Conservation (phyloP, 495 filamentous ascomycete species). For the Baudoinia panamericana region DNA sequence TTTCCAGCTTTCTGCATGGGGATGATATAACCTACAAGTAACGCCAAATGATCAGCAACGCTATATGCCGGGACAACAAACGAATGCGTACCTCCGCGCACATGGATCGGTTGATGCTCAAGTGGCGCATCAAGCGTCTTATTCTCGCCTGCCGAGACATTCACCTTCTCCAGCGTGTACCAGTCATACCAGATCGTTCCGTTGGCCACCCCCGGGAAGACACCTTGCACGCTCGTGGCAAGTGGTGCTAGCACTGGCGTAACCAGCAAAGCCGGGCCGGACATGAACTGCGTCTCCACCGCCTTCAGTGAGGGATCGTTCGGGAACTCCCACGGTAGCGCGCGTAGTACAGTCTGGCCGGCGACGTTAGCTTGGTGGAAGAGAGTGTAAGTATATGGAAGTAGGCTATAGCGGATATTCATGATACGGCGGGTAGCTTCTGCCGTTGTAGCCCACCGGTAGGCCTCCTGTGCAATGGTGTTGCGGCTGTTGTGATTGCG, state of each 20-base stretch:
- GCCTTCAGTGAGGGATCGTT: constrained; percentile 15
- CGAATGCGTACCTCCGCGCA: too few species aligned
- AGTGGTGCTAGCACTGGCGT: constrained; percentile 18
- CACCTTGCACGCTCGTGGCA: constrained; percentile 14
- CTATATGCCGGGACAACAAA: not conserved
- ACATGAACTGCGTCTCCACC: constrained; percentile 21
- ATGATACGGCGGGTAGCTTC: constrained; percentile 20
- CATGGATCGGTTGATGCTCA: constrained; percentile 13
- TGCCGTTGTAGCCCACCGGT: constrained; percentile 18
- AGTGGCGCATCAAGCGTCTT: constrained; percentile 18
- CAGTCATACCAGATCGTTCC: constrained; percentile 21
- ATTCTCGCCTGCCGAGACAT: constrained; percentile 18
- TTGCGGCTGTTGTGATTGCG: constrained; percentile 20
- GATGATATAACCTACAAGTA: constrained; percentile 40
- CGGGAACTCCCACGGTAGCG: constrained; percentile 20
- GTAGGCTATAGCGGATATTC: constrained; percentile 19
- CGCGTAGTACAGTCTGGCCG: constrained; percentile 18
- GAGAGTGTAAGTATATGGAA: constrained; percentile 21
- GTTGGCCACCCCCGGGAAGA: constrained; percentile 17
- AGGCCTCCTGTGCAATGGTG: constrained; percentile 21
- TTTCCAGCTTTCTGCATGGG: constrained; percentile 19
- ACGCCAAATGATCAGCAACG: constrained; percentile 28
- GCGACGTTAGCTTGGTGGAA: constrained; percentile 16
- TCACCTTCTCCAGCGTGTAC: constrained; percentile 12
- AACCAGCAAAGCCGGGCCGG: constrained; percentile 15